Conservation (phyloP, 129 eudicot species). For the Flaveria trinervia region DNA sequence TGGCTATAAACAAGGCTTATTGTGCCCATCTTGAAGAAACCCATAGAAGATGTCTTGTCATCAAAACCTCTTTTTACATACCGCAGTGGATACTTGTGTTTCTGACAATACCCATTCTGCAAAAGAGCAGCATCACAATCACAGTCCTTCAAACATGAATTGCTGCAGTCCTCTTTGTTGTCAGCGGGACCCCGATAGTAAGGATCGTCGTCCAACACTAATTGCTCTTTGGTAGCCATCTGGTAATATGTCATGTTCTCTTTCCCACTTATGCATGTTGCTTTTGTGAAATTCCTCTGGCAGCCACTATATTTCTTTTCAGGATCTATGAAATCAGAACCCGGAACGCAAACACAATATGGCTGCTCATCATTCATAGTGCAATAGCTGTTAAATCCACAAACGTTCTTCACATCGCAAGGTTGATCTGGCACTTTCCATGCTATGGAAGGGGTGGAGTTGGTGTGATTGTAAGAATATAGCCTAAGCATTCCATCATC, state of each 20-base stretch:
- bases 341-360: slow-evolving; percentile 38
- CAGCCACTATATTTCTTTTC: slow-evolving; percentile 17
- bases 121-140: slow-evolving; percentile 38
- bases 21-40: slow-evolving; percentile 24
- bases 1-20: slow-evolving; percentile 1
- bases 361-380: slow-evolving; percentile 13
- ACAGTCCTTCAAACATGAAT: slow-evolving; percentile 43
- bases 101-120: too few relatives aligned
- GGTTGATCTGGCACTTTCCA: slow-evolving; percentile 1
- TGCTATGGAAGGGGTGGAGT: background rate
- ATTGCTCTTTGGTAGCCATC: slow-evolving; percentile 1
- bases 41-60: background rate
- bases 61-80: slow-evolving; percentile 4
- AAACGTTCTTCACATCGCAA: slow-evolving; percentile 32
- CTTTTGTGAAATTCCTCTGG: slow-evolving; percentile 31
- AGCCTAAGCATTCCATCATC: slow-evolving; percentile 37
- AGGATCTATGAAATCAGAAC: slow-evolving; percentile 17
- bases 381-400: slow-evolving; percentile 41
- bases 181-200: background rate
- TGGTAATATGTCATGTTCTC: slow-evolving; percentile 20
- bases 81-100: slow-evolving; percentile 39
- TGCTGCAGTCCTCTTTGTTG: slow-evolving; percentile 21
- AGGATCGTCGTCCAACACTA: slow-evolving; percentile 14
- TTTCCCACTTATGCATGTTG: slow-evolving; percentile 24
- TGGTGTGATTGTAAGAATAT: slow-evolving; percentile 16